Evolutionary conservation across 1,284 basidiomycete genomes (phyloP).

Genomic region (Boletus holoroseus): DNA sequence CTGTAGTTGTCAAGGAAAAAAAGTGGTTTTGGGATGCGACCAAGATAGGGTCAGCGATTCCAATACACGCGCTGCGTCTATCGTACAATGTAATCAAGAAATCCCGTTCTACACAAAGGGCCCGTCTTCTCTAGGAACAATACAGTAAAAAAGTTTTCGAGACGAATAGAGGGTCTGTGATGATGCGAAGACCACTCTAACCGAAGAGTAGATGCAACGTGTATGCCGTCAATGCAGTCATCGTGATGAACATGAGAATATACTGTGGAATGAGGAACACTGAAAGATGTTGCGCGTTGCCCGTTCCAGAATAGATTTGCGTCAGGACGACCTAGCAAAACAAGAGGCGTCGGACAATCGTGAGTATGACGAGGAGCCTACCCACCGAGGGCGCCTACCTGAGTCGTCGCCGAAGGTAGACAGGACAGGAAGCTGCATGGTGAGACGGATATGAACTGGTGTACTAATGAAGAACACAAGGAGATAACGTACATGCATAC

Average conservation of each 20-base stretch:
- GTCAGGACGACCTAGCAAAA: constrained; percentile 50
- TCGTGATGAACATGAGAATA: constrained; percentile 56
- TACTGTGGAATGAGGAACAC: constrained; percentile 66
- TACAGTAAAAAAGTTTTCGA: no score
- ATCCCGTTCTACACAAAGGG: no score
- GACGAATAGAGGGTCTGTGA: no score
- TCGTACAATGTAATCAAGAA: no score
- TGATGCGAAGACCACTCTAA: neutral
- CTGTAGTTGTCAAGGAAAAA: no score
- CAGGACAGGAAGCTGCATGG: constrained; percentile 54
- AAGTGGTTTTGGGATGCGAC: no score
- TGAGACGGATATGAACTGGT: no score
- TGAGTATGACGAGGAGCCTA: no score
- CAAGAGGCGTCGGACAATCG: neutral
- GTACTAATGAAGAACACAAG: neutral
- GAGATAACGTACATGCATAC: constrained; percentile 57
- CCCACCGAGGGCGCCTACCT: constrained; percentile 32
- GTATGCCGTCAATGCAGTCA: constrained; percentile 57
- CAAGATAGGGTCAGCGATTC: no score
- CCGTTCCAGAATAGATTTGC: constrained; percentile 62
- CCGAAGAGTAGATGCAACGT: constrained; percentile 48
- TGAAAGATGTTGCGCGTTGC: constrained; percentile 55
- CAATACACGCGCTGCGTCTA: no score
- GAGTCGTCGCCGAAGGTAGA: constrained; percentile 59
- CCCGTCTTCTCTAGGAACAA: no score